Evolutionary conservation across 768 basidiomycete species (phyloP), one percentile per base, ranked within the genome.

Genomic region (Fistulinella prunicolor): DNA sequence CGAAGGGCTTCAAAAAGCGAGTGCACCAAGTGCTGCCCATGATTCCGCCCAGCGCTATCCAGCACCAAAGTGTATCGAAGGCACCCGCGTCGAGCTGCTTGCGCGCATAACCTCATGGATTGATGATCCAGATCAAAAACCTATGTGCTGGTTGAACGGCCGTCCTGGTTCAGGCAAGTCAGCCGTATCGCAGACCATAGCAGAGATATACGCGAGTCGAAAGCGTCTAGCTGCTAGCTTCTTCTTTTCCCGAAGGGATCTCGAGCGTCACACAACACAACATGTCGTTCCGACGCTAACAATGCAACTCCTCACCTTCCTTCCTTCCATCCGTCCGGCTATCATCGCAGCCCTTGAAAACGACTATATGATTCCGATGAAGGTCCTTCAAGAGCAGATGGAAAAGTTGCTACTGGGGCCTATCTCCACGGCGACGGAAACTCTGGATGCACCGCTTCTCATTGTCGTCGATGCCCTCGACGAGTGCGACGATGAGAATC

Each of bases 251-350:
- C n/a, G n/a, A n/a, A n/a, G n/a, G 13, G 62, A 63, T 29, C 37
- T 51, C 9, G 59, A 54, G 21, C 54, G 67, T 9, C 59, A 57
- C 1, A 54, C 55, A 8, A 59, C 57, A 3, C 53, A 46, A 23
- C 51, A 54, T 10, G 51, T 72, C 6, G 42, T 71, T 8, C 51
- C 69, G 1, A 68, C 70, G 0, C 44, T 72, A 22, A 64, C 63
- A 1, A 64, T 57, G 4, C 70, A 72, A 30, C 49, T 72, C 1
- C 53, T 63, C 9, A 30, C 38, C 10, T 48, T 45, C 6, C 20
- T 65, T 1, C 63, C 65, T 1, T 57, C 45, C 6, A 44, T 65
- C 16, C 56, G 59, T 8, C 54, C 54, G 5, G 57, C 61, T 2
- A 38, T 67, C 16, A 45, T 58, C 3, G 42, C 48, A 1, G 65